phyloP scores from a whole-genome alignment of 805 yeast species.

The Saitoella complicata region DNA sequence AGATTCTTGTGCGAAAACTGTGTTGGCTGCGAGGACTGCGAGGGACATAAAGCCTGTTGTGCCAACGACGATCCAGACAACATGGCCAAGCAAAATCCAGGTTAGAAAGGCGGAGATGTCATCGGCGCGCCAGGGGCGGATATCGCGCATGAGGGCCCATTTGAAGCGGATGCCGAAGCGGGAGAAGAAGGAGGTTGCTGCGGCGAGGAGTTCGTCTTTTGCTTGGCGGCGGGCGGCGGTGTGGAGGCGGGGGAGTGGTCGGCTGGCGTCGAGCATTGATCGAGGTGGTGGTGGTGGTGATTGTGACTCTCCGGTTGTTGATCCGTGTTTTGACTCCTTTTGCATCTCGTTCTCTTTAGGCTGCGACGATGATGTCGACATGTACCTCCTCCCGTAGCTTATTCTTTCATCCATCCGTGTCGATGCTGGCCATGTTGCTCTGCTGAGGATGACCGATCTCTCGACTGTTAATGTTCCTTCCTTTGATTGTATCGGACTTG shows the following conservation, averaged over 20 bases:
- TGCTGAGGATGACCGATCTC: too few species aligned
- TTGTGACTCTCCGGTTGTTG: too few species aligned
- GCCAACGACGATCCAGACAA: conserved; percentile 59
- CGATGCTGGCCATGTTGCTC: too few species aligned
- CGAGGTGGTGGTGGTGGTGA: too few species aligned
- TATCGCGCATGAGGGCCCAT: conserved; percentile 62
- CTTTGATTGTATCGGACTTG: too few species aligned
- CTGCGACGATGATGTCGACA: too few species aligned
- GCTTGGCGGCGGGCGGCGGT: conserved; percentile 15
- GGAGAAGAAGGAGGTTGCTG: conserved; percentile 27
- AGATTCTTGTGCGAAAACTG: conserved; percentile 76
- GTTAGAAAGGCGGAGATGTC: conserved; percentile 81
- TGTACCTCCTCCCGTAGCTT: too few species aligned
- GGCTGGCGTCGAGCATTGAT: too few species aligned
- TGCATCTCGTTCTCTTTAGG: too few species aligned
- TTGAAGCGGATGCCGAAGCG: conserved; percentile 35
- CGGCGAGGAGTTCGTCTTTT: conserved; percentile 29
- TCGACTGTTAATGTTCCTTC: too few species aligned
- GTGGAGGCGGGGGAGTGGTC: neutral
- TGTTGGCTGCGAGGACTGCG: conserved; percentile 57
- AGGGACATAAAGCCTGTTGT: conserved; percentile 87
- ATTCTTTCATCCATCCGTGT: too few species aligned
- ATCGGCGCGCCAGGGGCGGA: conserved; percentile 80
- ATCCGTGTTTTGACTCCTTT: too few species aligned
- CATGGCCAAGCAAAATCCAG: conserved; percentile 83